These are phyloP conservation scores for Thalassiosira oceanica DNA, from an alignment of 352 stramenopile genomes.

Conservation along the genomic window DNA sequence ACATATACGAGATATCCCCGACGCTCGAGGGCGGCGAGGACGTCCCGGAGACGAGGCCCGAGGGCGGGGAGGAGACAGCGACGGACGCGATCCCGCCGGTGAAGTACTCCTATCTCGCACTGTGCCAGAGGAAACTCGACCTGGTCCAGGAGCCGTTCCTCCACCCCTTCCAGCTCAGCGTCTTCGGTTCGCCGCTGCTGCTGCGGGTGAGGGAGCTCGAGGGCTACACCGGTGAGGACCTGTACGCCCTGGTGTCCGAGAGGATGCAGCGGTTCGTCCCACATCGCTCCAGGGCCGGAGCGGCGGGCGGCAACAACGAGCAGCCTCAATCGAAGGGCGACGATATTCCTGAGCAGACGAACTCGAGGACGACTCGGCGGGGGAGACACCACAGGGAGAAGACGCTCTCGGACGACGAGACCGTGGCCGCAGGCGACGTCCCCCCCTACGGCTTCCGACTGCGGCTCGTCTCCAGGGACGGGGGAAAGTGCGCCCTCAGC, in stretches of 20 bases:
- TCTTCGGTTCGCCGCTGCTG: conserved; percentile 77
- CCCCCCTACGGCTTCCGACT: conserved; percentile 78
- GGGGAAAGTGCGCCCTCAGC: conserved; percentile 65
- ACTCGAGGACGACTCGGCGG: conserved; percentile 21
- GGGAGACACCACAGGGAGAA: conserved; percentile 55
- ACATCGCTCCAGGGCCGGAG: conserved; percentile 2
- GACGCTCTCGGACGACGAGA: conserved; percentile 69
- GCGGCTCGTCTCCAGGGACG: conserved; percentile 68
- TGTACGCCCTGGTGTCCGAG: conserved; percentile 75
- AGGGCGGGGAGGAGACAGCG: conserved; percentile 12
- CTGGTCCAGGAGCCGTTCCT: conserved; percentile 54
- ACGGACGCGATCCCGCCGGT: conserved; percentile 14
- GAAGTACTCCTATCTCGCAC: conserved; percentile 69
- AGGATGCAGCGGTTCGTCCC: conserved; percentile 65
- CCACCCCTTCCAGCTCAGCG: conserved; percentile 60
- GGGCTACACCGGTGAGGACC: conserved; percentile 61
- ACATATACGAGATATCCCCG: conserved; percentile 72
- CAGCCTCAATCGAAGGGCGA: neutral
- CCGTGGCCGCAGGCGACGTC: conserved; percentile 58
- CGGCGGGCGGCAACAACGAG: neutral
- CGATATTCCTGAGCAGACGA: neutral
- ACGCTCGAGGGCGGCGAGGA: conserved; percentile 10
- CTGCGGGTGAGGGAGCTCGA: conserved; percentile 69
- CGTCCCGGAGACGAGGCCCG: neutral
- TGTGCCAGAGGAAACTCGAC: conserved; percentile 72